Base-by-base conservation (phyloP, 2,329 filamentous ascomycete species). In the Epichloe sibirici region DNA sequence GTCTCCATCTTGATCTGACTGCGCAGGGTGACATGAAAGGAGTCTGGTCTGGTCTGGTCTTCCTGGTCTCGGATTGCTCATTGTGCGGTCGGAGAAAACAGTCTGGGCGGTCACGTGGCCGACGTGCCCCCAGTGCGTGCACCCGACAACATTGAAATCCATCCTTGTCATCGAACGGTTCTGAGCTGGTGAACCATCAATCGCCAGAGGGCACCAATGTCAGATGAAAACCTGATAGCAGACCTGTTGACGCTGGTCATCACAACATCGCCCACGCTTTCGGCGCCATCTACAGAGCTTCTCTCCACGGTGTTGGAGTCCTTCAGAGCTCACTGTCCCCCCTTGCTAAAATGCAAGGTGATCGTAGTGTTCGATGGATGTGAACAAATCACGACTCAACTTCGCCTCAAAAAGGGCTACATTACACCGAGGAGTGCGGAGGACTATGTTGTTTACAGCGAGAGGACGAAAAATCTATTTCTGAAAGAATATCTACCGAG, bases 251-350 rank as follows among this genome's bases (percentile, higher is more conserved):
- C 66, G 0, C 58, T 67, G 17, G 70, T 79, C 47, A 70, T 80
- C 56, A 79, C 77, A 1, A 79, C 76, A 0, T 79, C 77, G 2
- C 71, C 76, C 0, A 79, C 76, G 0, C 77, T 77, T 0, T 79
- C 76, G 1, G 71, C 74, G 0, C 77, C 77, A 0, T 73, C 74
- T 0, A 75, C 75, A 0, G 76, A 78, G 15, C 70, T 80, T 0
- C 57, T 79, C n/a, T 69, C 68, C 0, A 60, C 71, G 0, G 70
- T 79, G 2, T 49, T 79, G 2, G 57, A 62, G 3, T 77, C 75
- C 0, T 77, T 78, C 56, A 63, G 63, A 15, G 45, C 46, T 0
- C 63, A 76, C 57, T 78, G 76, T 51, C 61, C 63, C 63, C 0
- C 54, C 51, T 0, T 80, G 13, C 54, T 71, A 2, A 45, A 54